Conservation (phyloP, 805 yeast genomes). For the Saccharomycopsis javanensis region DNA sequence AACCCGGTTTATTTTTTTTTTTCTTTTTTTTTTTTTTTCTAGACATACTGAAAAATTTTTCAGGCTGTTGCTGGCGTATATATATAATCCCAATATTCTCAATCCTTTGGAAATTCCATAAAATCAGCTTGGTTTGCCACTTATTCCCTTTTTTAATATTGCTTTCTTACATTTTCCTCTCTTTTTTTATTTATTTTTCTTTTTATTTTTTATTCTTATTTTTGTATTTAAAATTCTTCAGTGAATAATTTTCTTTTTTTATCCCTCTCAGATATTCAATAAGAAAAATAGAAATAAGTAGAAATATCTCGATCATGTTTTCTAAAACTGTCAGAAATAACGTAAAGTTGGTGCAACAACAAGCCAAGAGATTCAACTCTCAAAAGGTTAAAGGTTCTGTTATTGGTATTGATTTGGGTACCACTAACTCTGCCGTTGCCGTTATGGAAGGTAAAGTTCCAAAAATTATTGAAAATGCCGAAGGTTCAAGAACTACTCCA, state of each 20-base stretch:
- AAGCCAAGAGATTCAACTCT: slow-evolving; percentile 19
- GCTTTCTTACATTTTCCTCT: too few relatives aligned
- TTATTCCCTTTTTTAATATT: neutral
- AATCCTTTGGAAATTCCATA: neutral
- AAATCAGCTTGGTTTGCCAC: neutral
- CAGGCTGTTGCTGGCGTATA: neutral
- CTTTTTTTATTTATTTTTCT: neutral
- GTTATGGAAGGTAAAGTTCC: slow-evolving; percentile 72
- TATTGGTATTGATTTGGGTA: slow-evolving; percentile 80
- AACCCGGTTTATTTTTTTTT: too few relatives aligned
- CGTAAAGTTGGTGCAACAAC: slow-evolving; percentile 11
- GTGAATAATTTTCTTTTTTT: neutral
- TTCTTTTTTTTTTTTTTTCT: neutral
- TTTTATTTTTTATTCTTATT: neutral
- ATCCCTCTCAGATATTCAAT: neutral
- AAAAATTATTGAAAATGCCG: slow-evolving; percentile 67
- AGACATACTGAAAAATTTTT: neutral
- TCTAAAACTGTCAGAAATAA: slow-evolving; percentile 17
- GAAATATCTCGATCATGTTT: slow-evolving; percentile 11
- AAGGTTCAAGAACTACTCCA: slow-evolving; percentile 78
- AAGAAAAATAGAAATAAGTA: neutral
- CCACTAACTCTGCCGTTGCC: slow-evolving; percentile 87
- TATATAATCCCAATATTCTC: neutral
- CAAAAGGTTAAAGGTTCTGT: slow-evolving; percentile 33
- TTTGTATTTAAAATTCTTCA: neutral